A percentile compares a stretch with the other conserved stretches of the same genome.
Evolutionary conservation across 345 rosid genomes (phyloP).

Genomic region (Eucalyptus regnans): DNA sequence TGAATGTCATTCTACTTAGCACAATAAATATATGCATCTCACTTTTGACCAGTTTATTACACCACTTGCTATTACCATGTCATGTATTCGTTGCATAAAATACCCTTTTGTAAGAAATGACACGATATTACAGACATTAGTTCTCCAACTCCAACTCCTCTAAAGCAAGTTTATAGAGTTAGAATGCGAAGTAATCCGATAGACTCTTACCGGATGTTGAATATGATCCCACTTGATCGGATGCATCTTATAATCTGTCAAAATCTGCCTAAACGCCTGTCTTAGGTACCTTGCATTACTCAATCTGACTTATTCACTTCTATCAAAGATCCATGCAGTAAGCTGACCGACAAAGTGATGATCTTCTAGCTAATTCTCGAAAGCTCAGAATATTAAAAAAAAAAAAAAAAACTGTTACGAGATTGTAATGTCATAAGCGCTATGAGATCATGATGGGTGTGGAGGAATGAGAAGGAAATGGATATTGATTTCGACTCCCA

Average conservation of each 20-base stretch:
- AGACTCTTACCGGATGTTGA: neutral
- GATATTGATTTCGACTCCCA: neutral
- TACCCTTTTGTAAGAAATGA: neutral
- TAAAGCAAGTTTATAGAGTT: neutral
- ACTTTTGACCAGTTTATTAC: neutral
- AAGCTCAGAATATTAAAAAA: neutral
- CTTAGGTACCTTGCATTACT: neutral
- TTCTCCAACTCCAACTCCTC: neutral
- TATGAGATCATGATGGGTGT: neutral
- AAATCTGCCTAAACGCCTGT: neutral
- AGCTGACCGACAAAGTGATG: neutral
- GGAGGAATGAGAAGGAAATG: neutral
- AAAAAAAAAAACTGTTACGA: neutral
- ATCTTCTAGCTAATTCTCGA: neutral
- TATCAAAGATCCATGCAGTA: neutral
- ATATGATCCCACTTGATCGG: neutral
- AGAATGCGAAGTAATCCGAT: neutral
- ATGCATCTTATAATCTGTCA: neutral
- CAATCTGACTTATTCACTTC: neutral
- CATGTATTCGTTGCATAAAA: no score
- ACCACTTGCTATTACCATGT: neutral
- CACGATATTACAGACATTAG: neutral
- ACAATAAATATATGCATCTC: neutral
- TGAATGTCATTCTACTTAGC: neutral
- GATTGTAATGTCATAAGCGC: neutral